Evolutionary conservation across 2,329 filamentous ascomycete species (phyloP).

Genomic region (Raffaelea arxii): DNA sequence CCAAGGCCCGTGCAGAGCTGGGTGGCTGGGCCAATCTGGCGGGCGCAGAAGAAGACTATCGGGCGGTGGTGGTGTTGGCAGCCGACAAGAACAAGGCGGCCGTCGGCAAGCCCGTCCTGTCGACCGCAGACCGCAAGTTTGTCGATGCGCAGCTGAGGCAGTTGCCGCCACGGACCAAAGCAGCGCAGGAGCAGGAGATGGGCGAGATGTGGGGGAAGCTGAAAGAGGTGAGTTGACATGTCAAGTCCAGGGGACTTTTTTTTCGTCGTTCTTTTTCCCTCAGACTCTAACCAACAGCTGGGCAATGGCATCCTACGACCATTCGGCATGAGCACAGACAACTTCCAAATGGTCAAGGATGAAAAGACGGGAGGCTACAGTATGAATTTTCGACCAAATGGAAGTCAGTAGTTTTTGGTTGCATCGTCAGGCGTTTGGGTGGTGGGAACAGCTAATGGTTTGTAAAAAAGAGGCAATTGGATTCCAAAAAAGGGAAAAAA

Average conservation of each 20-base stretch:
- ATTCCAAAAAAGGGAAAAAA: too few species aligned
- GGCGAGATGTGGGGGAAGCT: conserved; percentile 97
- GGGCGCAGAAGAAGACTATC: conserved; percentile 73
- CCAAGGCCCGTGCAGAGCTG: conserved; percentile 59
- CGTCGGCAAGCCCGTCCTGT: conserved; percentile 48
- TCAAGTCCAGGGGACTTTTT: neutral
- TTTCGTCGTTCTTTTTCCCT: neutral
- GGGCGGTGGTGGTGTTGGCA: conserved; percentile 39
- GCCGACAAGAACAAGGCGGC: too few species aligned
- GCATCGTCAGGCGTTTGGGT: too few species aligned
- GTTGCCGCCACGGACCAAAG: conserved; percentile 60
- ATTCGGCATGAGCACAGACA: conserved; percentile 87
- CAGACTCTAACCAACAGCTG: conserved; percentile 34
- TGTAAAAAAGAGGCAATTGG: too few species aligned
- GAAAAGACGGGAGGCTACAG: conserved; percentile 85
- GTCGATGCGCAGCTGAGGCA: conserved; percentile 56
- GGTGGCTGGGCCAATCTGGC: conserved; percentile 73
- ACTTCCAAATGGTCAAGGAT: conserved; percentile 90
- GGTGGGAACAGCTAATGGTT: too few species aligned
- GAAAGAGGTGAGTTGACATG: conserved; percentile 52
- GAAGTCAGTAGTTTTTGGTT: too few species aligned
- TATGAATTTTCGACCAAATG: conserved; percentile 60
- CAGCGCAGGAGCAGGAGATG: conserved; percentile 79
- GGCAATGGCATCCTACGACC: conserved; percentile 88
- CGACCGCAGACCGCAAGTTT: conserved; percentile 54